These are phyloP conservation scores for Coniochaeta sp. DNA, from an alignment of 2,329 filamentous ascomycete species.

Conservation along the genomic window DNA sequence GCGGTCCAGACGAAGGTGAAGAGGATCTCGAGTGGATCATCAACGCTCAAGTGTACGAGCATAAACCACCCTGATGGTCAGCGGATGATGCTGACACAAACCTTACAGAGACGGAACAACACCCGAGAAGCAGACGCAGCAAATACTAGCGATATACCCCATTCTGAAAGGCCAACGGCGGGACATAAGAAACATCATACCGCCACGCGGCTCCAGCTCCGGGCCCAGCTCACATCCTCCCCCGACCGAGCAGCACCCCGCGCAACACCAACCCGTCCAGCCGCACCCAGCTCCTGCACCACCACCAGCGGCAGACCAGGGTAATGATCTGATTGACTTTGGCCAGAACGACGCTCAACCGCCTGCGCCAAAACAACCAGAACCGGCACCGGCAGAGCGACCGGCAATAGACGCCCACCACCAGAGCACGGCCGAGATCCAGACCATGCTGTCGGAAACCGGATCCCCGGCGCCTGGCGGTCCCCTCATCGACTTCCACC, in stretches of 20 bases:
- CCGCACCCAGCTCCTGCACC: slow-evolving; percentile 4
- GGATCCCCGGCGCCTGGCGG: slow-evolving; percentile 37
- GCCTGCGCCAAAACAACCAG: slow-evolving; percentile 4
- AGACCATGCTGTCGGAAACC: slow-evolving; percentile 37
- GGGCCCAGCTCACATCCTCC: slow-evolving; percentile 11
- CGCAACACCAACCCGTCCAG: not conserved
- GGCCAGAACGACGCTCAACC: slow-evolving; percentile 32
- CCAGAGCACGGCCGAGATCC: slow-evolving; percentile 29
- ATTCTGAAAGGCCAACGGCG: slow-evolving; percentile 71
- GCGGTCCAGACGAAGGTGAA: slow-evolving; percentile 69
- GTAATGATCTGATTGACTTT: slow-evolving; percentile 50
- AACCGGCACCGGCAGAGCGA: slow-evolving; percentile 7
- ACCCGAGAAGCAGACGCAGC: slow-evolving; percentile 65
- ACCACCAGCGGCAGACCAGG: slow-evolving; percentile 9
- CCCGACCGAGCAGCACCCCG: slow-evolving; percentile 7
- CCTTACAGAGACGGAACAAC: slow-evolving; percentile 50
- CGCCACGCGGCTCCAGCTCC: slow-evolving; percentile 31
- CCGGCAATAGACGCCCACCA: slow-evolving; percentile 13
- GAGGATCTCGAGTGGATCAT: slow-evolving; percentile 95
- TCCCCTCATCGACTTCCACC: slow-evolving; percentile 48
- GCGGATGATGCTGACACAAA: slow-evolving; percentile 6
- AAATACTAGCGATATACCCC: slow-evolving; percentile 81
- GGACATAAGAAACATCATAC: slow-evolving; percentile 47
- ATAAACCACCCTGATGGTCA: not conserved
- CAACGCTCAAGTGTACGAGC: slow-evolving; percentile 70